Percentiles rank a stretch among this genome's conserved stretches.
Evolutionary conservation across 192 early-diverging fungal species (phyloP).

Genomic region (Linderina pennispora): DNA sequence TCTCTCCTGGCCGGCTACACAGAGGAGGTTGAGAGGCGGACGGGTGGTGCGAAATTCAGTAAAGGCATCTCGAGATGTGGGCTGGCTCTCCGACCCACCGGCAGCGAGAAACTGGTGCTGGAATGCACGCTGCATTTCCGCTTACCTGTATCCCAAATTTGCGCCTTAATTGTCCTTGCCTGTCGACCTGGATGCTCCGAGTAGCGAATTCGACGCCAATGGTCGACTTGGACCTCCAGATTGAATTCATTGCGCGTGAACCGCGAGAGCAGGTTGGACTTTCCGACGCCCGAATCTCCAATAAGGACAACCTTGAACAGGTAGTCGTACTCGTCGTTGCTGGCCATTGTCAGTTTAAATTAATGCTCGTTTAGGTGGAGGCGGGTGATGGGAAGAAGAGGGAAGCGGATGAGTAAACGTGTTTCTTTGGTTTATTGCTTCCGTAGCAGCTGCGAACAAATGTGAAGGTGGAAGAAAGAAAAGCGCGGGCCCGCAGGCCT

Average conservation of each 20-base stretch:
- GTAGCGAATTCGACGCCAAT: constrained; percentile 99
- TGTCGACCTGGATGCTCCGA: constrained; percentile 91
- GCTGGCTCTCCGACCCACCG: too few species aligned
- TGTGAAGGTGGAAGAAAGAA: too few species aligned
- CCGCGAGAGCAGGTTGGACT: constrained; percentile 94
- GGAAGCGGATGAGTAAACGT: too few species aligned
- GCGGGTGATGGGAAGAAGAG: too few species aligned
- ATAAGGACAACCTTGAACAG: constrained; percentile 89
- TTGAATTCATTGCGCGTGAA: constrained; percentile 99
- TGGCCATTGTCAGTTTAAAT: too few species aligned
- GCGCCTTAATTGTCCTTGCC: constrained; percentile 97
- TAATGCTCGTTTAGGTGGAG: too few species aligned
- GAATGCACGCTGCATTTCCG: too few species aligned
- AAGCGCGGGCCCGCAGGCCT: too few species aligned
- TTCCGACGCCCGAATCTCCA: constrained; percentile 95
- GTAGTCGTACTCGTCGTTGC: constrained; percentile 77
- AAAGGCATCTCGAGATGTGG: too few species aligned
- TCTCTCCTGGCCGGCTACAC: constrained; percentile 74
- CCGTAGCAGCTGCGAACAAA: too few species aligned
- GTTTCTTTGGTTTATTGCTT: too few species aligned
- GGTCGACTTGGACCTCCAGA: constrained; percentile 95
- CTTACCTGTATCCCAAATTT: constrained; percentile 99
- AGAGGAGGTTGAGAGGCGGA: neutral
- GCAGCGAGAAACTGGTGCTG: too few species aligned
- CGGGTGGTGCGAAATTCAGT: neutral